Evolutionary conservation across 2,329 filamentous ascomycete genomes (phyloP).

Genomic region (Phaeophleospora eucalypticola): DNA sequence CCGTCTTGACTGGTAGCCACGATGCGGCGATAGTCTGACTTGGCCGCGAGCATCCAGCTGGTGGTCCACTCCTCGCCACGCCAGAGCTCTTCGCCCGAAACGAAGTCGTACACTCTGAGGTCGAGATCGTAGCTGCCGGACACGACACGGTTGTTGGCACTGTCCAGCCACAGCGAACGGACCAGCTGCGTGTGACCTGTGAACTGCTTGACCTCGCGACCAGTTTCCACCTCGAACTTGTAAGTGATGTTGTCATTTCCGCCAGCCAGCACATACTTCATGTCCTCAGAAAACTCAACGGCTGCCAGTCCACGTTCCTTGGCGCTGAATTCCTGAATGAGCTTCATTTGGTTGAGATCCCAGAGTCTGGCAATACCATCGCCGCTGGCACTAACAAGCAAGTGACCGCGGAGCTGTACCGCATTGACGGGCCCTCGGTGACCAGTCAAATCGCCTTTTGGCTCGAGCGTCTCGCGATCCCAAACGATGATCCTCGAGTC

Average conservation of each 20-base stretch:
- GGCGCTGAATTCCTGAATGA: conserved; percentile 83
- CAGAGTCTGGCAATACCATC: conserved; percentile 92
- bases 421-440: conserved; percentile 93
- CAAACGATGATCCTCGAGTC: conserved; percentile 91
- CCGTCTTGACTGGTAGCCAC: conserved; percentile 94
- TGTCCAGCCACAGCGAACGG: conserved; percentile 85
- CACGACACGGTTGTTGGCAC: conserved; percentile 76
- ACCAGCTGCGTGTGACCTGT: conserved; percentile 81
- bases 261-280: conserved; percentile 86
- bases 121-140: conserved; percentile 93
- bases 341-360: conserved; percentile 85
- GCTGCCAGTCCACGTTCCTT: conserved; percentile 93
- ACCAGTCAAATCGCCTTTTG: conserved; percentile 75
- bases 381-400: conserved; percentile 87
- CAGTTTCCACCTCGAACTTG: conserved; percentile 91
- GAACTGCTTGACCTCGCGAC: conserved; percentile 75
- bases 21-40: conserved; percentile 91
- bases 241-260: conserved; percentile 95
- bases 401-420: conserved; percentile 88
- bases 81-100: conserved; percentile 70
- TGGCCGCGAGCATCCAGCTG: conserved; percentile 94
- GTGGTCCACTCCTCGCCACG: conserved; percentile 93
- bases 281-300: conserved; percentile 93
- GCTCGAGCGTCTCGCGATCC: conserved; percentile 73
- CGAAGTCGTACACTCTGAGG: conserved; percentile 90